Base-by-base conservation (phyloP, 345 rosid species). In the Melaleuca alternifolia region DNA sequence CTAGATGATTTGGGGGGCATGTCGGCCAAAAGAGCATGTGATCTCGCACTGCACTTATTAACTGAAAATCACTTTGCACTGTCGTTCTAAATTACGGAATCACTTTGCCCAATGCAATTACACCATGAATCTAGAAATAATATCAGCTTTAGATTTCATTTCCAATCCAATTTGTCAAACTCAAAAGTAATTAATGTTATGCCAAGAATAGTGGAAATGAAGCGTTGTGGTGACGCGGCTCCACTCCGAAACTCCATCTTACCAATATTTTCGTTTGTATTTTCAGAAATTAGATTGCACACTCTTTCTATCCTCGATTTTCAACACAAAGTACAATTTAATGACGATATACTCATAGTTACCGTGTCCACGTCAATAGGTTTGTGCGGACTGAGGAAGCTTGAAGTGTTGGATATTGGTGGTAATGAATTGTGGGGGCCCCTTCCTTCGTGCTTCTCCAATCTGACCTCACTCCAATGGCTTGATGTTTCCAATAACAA, bases 101-200 rank as follows among this genome's bases (percentile, higher is more conserved):
- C 10, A 51, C n/a, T 2, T 6, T 56, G 61, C n/a, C 61, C 61
- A 23, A n/a, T 24, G 5, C 11, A 56, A 24, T 10, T 56, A 10
- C 2, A n/a, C 61, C 28, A 9, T 54, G 24, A 23, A 24, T 56
- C 12, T 56, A 9, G 61, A n/a, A 11, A 3, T 56, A 23, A 23
- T 2, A 24, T 56, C 61, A 1, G 24, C n/a, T 56, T 56, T 56
- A 56, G 0, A 9, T 0, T 56, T 2, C 24, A 0, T 56, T 23
- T 56, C 61, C 13, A 56, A 56, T 56, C 61, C 28, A 56, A 56
- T 24, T 56, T 24, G 61, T 23, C 26, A 6, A 54, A 21, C 13
- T 24, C 28, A 1, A 6, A 56, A 56, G 61, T 3, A 56, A 56
- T 56, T 56, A 56, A 24, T 56, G 61, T 10, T 23, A 56, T 4